Percentiles rank a stretch among this genome's conserved stretches.
Evolutionary conservation across 2,329 filamentous ascomycete genomes (phyloP).

Genomic region (Neonectria ditissima): DNA sequence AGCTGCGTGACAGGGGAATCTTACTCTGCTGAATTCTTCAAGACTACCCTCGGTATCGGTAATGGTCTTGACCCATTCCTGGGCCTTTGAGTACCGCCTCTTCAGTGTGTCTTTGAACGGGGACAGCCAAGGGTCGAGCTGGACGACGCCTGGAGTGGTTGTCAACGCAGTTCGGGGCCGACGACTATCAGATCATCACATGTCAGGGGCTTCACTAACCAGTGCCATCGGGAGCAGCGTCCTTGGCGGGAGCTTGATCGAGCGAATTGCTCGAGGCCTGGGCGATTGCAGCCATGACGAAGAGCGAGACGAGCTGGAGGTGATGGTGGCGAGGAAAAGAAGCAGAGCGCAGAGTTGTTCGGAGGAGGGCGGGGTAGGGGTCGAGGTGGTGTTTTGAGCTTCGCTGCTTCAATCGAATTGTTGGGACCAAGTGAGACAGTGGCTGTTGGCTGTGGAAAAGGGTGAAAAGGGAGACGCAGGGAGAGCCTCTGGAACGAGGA

Average conservation of each 20-base stretch:
- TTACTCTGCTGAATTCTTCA: constrained; percentile 88
- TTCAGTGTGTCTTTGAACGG: constrained; percentile 85
- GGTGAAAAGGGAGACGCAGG: constrained; percentile 6
- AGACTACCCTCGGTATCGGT: constrained; percentile 87
- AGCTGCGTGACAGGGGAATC: constrained; percentile 34
- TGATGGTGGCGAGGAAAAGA: constrained; percentile 30
- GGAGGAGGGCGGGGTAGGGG: constrained; percentile 39
- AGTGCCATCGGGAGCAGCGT: constrained; percentile 73
- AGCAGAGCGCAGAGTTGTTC: constrained; percentile 38
- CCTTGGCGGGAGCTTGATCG: constrained; percentile 49
- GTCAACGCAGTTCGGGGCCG: constrained; percentile 30
- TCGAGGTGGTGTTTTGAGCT: constrained; percentile 38
- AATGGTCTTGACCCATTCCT: constrained; percentile 88
- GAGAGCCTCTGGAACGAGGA: constrained; percentile 29
- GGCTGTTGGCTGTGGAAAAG: constrained; percentile 13
- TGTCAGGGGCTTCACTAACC: constrained; percentile 60
- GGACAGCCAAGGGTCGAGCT: constrained; percentile 89
- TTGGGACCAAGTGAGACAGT: constrained; percentile 39
- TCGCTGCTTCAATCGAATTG: constrained; percentile 36
- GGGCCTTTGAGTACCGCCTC: constrained; percentile 80
- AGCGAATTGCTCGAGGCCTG: constrained; percentile 60
- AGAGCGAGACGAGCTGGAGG: constrained; percentile 25
- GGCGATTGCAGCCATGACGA: constrained; percentile 49
- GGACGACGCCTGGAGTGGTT: constrained; percentile 75
- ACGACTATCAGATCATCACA: constrained; percentile 38